Evolutionary conservation across 495 filamentous ascomycete genomes (phyloP).

Genomic region (Aspergillus leporis): DNA sequence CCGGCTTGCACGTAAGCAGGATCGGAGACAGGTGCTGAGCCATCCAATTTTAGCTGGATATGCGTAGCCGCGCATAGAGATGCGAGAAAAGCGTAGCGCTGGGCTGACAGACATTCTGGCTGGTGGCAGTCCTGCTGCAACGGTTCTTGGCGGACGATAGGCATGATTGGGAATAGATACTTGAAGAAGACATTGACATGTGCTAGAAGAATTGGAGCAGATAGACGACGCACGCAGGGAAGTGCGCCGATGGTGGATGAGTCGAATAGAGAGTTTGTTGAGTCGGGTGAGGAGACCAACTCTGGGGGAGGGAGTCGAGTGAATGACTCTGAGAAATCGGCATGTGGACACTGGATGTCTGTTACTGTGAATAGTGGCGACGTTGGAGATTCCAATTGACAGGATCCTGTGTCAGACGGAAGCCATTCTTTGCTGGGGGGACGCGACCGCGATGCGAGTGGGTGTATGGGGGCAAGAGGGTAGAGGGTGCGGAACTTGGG

Average conservation of each 20-base stretch:
- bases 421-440: constrained; percentile 24
- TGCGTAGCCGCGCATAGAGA: constrained; percentile 82
- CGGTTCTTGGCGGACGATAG: constrained; percentile 69
- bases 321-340: constrained; percentile 30
- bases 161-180: constrained; percentile 80
- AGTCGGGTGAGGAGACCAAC: constrained; percentile 46
- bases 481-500: constrained; percentile 49
- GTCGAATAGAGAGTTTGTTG: constrained; percentile 35
- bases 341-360: constrained; percentile 26
- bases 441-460: constrained; percentile 28
- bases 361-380: constrained; percentile 30
- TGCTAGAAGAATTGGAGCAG: constrained; percentile 38
- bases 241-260: constrained; percentile 21
- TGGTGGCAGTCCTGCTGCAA: constrained; percentile 66
- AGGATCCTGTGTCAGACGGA: constrained; percentile 15
- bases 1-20: constrained; percentile 50
- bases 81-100: constrained; percentile 76
- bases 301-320: constrained; percentile 32
- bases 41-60: constrained; percentile 69
- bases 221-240: constrained; percentile 30
- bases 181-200: constrained; percentile 49
- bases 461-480: constrained; percentile 44
- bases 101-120: constrained; percentile 55
- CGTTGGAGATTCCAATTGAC: constrained; percentile 28
- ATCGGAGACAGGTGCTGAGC: constrained; percentile 53